A percentile compares a stretch with the other conserved stretches of the same genome.
Evolutionary conservation across 305 asterid species (phyloP).

Genomic region (Rubia balearica): DNA sequence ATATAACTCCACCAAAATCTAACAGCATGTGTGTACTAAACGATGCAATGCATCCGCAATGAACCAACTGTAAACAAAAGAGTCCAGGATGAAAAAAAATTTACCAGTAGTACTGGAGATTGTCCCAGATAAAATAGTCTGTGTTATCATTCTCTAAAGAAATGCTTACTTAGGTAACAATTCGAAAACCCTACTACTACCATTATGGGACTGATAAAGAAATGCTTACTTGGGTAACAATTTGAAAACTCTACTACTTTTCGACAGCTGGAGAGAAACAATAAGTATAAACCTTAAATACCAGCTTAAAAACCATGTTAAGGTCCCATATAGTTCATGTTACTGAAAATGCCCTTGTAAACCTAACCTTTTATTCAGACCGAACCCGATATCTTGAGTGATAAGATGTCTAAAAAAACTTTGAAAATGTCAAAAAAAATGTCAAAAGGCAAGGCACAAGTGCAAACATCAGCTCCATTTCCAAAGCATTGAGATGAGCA

Average conservation of each 20-base stretch:
- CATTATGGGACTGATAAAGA: too few species aligned
- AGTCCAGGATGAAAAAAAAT: conserved; percentile 7
- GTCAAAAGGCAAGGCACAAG: too few species aligned
- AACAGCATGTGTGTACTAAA: conserved; percentile 53
- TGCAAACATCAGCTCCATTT: too few species aligned
- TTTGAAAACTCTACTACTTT: too few species aligned
- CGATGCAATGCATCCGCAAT: conserved; percentile 78
- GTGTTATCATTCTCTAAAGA: not conserved
- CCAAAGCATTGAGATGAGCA: too few species aligned
- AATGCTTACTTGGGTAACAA: too few species aligned
- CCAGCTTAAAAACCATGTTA: conserved; percentile 4
- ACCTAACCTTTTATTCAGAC: conserved; percentile 78
- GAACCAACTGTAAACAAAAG: conserved; percentile 48
- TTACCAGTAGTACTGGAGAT: not conserved
- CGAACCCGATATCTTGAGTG: conserved; percentile 82
- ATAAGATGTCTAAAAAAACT: conserved; percentile 88
- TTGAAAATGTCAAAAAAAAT: conserved; percentile 31
- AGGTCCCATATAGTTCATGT: conserved; percentile 1
- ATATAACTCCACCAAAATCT: conserved; percentile 74
- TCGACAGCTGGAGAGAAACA: conserved; percentile 28
- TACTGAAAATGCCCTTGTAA: conserved; percentile 17
- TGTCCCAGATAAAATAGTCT: not conserved
- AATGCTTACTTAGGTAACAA: not conserved
- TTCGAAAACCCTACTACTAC: not conserved
- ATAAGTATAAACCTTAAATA: conserved; percentile 19